Percentiles rank a stretch among this genome's conserved stretches.
phyloP scores from a whole-genome alignment of 306 rosid species.

The Leucaena leucocephala region DNA sequence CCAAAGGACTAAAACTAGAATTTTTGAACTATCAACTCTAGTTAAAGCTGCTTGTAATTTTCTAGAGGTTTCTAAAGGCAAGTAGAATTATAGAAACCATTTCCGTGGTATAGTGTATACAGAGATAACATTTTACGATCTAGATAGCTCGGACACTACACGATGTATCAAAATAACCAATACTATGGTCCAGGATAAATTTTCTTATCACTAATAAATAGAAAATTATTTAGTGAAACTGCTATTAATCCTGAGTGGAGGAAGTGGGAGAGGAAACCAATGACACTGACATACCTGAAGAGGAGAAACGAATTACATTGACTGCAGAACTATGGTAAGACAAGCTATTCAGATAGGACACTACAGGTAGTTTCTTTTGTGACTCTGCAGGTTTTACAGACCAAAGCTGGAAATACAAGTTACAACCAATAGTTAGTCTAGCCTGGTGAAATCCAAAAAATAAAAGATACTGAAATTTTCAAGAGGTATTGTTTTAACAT shows the following conservation, averaged over 20 bases:
- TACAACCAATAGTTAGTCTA: constrained; percentile 29
- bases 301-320: constrained; percentile 78
- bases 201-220: neutral
- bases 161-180: neutral
- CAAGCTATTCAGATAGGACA: constrained; percentile 69
- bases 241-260: neutral
- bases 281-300: constrained; percentile 58
- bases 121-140: neutral
- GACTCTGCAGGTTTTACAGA: constrained; percentile 52
- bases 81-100: neutral
- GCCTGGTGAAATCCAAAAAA: neutral
- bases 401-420: constrained; percentile 67
- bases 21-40: constrained; percentile 9
- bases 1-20: neutral
- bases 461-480: neutral
- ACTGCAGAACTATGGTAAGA: constrained; percentile 82
- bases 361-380: constrained; percentile 65
- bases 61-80: neutral
- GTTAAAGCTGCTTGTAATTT: neutral
- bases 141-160: neutral
- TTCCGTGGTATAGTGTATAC: neutral
- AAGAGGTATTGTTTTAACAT: neutral
- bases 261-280: neutral
- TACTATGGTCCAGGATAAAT: neutral
- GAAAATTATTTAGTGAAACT: neutral